Evolutionary conservation across 2,329 filamentous ascomycete species (phyloP), one percentile per base, ranked within the genome.

Genomic region (Paraphoma chrysanthemicola): DNA sequence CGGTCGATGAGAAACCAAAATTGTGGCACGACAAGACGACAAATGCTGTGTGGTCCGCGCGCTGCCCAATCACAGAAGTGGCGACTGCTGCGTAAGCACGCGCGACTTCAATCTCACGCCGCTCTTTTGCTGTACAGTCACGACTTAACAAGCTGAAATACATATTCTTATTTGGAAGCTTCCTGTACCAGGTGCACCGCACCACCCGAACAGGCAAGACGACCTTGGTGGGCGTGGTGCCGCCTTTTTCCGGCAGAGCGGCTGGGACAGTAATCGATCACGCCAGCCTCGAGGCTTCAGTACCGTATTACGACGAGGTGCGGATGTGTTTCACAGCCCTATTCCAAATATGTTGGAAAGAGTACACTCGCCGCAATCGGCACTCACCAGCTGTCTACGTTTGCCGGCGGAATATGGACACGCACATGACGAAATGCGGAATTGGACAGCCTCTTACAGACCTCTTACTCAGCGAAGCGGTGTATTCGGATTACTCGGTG

Each of bases 1-100:
- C 38, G 38, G 23, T 41, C 38, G 29, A 43, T 44, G 31, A 18
- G 28, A 51, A 41, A 17, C 39, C 45, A 44, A 31, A 45, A 44
- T 23, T 12, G 12, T n/a, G 29, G 33, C 30, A 31, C 44, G 14
- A 43, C 46, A 47, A 17, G 30, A 53, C 51, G 55, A 38, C 12
- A 42, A 47, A 44, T 16, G 16, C 11, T 12, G 23, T 43, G 47
- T 49, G 36, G 36, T 10, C 16, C 33, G 33, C 38, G 47, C 57
- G 48, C 47, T 30, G 44, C 41, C 51, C 47, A 49, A 41, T 52
- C 17, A 31, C 16, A 39, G 46, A 9, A 49, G 43, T 17, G 36
- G 50, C 52, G 31, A 44, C 16, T 57, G 58, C 50, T 61, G 58
- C 54, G 18, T 63, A 63, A 63, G 58, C 61, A 63, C 38, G 28